Evolutionary conservation across 495 filamentous ascomycete species (phyloP).

Genomic region (Xylona heveae): DNA sequence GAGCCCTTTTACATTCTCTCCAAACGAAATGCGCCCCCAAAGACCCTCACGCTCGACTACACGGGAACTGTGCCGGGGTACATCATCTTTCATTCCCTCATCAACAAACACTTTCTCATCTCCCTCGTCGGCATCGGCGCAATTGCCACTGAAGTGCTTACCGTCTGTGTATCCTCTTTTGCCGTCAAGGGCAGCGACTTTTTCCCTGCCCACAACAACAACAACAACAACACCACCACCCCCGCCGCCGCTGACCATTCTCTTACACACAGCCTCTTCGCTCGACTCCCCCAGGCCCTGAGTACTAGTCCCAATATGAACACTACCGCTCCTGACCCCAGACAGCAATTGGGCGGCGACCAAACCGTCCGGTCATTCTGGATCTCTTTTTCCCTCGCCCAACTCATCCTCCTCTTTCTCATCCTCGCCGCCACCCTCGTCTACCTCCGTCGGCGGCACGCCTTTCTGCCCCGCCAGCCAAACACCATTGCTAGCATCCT

Average conservation of each 20-base stretch:
- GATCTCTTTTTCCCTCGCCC: conserved; percentile 31
- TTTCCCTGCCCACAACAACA: conserved; percentile 8
- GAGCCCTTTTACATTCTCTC: conserved; percentile 55
- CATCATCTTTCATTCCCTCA: conserved; percentile 32
- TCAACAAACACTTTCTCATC: conserved; percentile 43
- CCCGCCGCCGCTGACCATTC: too few species aligned
- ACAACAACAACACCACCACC: conserved; percentile 1
- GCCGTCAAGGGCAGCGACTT: conserved; percentile 35
- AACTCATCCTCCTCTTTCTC: conserved; percentile 35
- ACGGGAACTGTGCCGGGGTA: conserved; percentile 46
- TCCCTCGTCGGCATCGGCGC: conserved; percentile 37
- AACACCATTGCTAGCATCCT: conserved; percentile 51
- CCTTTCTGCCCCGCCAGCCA: conserved; percentile 51
- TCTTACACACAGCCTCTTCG: too few species aligned
- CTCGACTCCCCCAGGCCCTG: too few species aligned
- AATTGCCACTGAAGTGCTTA: conserved; percentile 43
- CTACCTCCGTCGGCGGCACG: conserved; percentile 29
- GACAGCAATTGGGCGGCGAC: too few species aligned
- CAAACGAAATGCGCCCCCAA: conserved; percentile 34
- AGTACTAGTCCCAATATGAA: conserved; percentile 20
- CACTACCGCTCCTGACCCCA: conserved; percentile 14
- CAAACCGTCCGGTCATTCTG: conserved; percentile 40
- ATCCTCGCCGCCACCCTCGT: conserved; percentile 28
- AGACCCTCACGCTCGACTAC: conserved; percentile 48
- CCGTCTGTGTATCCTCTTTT: conserved; percentile 41